Evolutionary conservation across 495 filamentous ascomycete genomes (phyloP).

Genomic region (Penicillium malachiteum): DNA sequence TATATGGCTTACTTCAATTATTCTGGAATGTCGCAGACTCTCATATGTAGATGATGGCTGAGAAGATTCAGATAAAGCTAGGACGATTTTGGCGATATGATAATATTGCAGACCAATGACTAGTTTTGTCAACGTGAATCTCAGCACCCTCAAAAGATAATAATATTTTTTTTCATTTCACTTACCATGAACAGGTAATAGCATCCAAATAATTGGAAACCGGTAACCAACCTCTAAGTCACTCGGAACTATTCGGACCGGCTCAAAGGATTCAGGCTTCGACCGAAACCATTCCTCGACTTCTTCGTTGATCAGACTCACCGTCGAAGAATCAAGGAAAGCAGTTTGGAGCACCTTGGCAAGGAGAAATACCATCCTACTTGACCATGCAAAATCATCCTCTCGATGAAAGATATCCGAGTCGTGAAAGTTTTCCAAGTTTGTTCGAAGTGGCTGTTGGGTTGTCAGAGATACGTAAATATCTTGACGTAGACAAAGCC

Average conservation of each 20-base stretch:
- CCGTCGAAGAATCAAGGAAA: constrained; percentile 9
- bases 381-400: constrained; percentile 33
- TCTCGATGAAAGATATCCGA: constrained; percentile 27
- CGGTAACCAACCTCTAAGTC: constrained; percentile 7
- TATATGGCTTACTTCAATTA: constrained; percentile 19
- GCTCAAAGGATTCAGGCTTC: constrained; percentile 29
- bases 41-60: constrained; percentile 18
- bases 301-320: constrained; percentile 8
- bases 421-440: constrained; percentile 22
- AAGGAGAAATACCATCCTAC: constrained; percentile 29
- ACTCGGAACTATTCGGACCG: constrained; percentile 17
- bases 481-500: constrained; percentile 32
- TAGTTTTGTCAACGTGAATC: neutral
- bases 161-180: neutral
- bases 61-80: constrained; percentile 20
- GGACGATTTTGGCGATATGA: constrained; percentile 31
- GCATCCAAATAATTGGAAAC: constrained; percentile 30
- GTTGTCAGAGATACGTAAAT: constrained; percentile 30
- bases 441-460: constrained; percentile 25
- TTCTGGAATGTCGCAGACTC: constrained; percentile 22
- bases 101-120: constrained; percentile 34
- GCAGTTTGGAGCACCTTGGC: constrained; percentile 24
- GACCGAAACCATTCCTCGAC: constrained; percentile 24
- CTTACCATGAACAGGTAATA: constrained; percentile 32
- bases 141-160: no score